Evolutionary conservation across 2,329 filamentous ascomycete species (phyloP).

Genomic region (Fusarium sp.): DNA sequence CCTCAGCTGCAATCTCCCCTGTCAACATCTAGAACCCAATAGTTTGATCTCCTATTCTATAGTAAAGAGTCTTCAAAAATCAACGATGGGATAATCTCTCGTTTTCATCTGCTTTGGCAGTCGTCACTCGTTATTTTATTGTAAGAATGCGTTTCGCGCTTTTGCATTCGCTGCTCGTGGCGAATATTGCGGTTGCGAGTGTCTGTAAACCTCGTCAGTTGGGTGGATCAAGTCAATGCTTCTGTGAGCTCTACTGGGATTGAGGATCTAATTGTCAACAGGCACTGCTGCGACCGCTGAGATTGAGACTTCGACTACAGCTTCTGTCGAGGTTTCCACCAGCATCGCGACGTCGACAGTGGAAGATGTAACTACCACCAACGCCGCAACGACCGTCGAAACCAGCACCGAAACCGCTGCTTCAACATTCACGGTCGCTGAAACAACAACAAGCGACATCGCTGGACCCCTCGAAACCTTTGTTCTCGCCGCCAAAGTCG

Average conservation of each 20-base stretch:
- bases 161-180: not conserved
- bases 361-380: not conserved
- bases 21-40: not conserved
- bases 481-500: not conserved
- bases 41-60: not conserved
- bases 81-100: fast-evolving
- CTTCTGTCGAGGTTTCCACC: not conserved
- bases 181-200: not conserved
- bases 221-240: not conserved
- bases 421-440: not conserved
- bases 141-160: not conserved
- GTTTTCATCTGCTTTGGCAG: not conserved
- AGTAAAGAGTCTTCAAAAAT: not conserved
- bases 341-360: fast-evolving
- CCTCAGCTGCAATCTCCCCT: not conserved
- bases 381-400: too few relatives aligned
- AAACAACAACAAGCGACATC: not conserved
- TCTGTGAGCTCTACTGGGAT: fast-evolving
- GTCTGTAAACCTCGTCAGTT: not conserved
- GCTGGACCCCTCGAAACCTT: not conserved
- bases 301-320: not conserved
- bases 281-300: not conserved
- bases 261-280: not conserved
- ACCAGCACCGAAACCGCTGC: not conserved
- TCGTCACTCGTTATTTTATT: not conserved